Evolutionary conservation across 1,139 yeast species (phyloP).

Genomic region (Meyerozyma smithsonii): DNA sequence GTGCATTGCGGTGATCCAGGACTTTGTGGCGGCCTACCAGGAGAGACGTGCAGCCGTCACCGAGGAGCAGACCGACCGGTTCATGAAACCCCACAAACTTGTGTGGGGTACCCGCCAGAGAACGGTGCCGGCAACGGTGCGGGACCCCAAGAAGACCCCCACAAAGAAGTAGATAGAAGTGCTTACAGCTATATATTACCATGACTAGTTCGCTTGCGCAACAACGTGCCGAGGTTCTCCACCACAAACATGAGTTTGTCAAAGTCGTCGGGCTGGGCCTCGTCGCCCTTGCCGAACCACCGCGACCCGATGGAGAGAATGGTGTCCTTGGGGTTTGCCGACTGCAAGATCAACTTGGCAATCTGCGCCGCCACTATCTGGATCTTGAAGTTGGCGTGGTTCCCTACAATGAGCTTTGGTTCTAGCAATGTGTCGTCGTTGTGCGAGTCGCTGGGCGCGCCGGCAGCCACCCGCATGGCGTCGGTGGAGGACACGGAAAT

Average conservation of each 20-base stretch:
- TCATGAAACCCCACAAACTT: slow-evolving; percentile 83
- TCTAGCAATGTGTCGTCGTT: slow-evolving; percentile 28
- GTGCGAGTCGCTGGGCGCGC: slow-evolving; percentile 7
- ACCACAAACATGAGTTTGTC: slow-evolving; percentile 39
- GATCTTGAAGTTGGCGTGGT: slow-evolving; percentile 35
- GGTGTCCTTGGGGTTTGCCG: slow-evolving; percentile 27
- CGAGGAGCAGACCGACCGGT: slow-evolving; percentile 60
- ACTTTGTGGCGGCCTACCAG: slow-evolving; percentile 78
- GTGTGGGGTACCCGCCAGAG: slow-evolving; percentile 70
- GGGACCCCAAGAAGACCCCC: slow-evolving; percentile 32
- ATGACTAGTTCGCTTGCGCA: slow-evolving; percentile 3
- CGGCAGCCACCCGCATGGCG: slow-evolving; percentile 12
- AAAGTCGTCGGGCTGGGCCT: slow-evolving; percentile 30
- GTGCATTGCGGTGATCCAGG: slow-evolving; percentile 76
- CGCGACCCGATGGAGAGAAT: slow-evolving; percentile 36
- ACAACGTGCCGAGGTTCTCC: slow-evolving; percentile 26
- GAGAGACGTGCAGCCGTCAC: slow-evolving; percentile 65
- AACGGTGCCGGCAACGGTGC: slow-evolving; percentile 61
- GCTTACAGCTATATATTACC: neutral
- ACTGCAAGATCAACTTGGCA: slow-evolving; percentile 30
- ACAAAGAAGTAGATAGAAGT: slow-evolving; percentile 6
- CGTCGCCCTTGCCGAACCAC: slow-evolving; percentile 43
- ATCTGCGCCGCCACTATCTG: slow-evolving; percentile 42
- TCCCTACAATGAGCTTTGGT: slow-evolving; percentile 37
- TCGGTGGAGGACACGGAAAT: slow-evolving; percentile 36